These are phyloP conservation scores for Pseudognaphalium luteoalbum DNA, from an alignment of 129 eudicot species.

Conservation along the genomic window DNA sequence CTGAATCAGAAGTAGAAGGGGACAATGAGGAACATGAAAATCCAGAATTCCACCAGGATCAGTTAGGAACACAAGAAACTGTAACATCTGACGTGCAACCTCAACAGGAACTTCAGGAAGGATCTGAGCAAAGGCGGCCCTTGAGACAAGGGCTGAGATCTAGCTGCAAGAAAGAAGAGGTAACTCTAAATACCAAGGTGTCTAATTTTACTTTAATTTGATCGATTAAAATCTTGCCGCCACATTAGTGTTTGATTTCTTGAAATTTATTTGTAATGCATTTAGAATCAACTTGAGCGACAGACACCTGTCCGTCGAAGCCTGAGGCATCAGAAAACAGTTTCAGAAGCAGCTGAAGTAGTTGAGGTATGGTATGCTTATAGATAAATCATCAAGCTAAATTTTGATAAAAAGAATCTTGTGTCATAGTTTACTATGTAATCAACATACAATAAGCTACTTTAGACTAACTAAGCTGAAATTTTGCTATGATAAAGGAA, in stretches of 20 bases:
- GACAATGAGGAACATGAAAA: conserved; percentile 14
- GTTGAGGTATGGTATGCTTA: conserved; percentile 27
- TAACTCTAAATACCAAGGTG: conserved; percentile 31
- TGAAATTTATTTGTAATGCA: conserved; percentile 3
- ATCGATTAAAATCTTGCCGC: neutral
- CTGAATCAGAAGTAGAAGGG: conserved; percentile 5
- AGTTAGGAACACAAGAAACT: conserved; percentile 1
- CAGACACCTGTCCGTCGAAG: conserved; percentile 35
- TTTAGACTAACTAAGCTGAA: conserved; percentile 17
- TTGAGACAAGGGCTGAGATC: conserved; percentile 31
- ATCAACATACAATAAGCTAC: neutral
- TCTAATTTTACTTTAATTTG: conserved; percentile 2
- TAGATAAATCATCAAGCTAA: neutral
- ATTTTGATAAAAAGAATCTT: neutral
- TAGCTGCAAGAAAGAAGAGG: conserved; percentile 27
- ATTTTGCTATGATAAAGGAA: conserved; percentile 14
- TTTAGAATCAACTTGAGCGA: conserved; percentile 29
- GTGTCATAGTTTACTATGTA: neutral
- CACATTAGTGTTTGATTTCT: neutral
- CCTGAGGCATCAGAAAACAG: conserved; percentile 33
- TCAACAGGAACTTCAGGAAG: conserved; percentile 27
- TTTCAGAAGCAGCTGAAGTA: conserved; percentile 27
- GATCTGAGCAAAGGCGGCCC: conserved; percentile 19
- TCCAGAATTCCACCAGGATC: conserved; percentile 1
- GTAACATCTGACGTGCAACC: conserved; percentile 6